phyloP scores from a whole-genome alignment of 1,139 yeast species.

The Debaryomycetaceae sp. region DNA sequence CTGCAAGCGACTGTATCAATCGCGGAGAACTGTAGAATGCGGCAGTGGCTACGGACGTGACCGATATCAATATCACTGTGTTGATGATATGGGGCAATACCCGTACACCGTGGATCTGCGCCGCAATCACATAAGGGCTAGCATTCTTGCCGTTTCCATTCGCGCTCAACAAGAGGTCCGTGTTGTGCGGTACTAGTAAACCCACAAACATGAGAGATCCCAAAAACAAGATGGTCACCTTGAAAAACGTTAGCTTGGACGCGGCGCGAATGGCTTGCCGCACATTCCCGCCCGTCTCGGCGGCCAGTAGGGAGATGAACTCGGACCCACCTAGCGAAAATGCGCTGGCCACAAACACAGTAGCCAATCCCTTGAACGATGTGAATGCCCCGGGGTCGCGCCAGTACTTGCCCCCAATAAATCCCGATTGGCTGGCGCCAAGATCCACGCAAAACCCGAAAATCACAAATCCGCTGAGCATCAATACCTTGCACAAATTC shows the following conservation, averaged over 20 bases:
- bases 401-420: slow-evolving; percentile 49
- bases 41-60: slow-evolving; percentile 35
- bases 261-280: slow-evolving; percentile 30
- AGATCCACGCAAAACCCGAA: slow-evolving; percentile 58
- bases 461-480: slow-evolving; percentile 56
- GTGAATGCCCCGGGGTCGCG: slow-evolving; percentile 55
- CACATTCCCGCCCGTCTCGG: slow-evolving; percentile 29
- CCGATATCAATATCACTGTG: slow-evolving; percentile 60
- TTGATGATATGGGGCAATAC: slow-evolving; percentile 65
- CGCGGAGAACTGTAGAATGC: slow-evolving; percentile 17
- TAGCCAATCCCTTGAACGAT: slow-evolving; percentile 44
- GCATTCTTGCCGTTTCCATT: slow-evolving; percentile 22
- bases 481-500: slow-evolving; percentile 49
- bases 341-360: too few species aligned
- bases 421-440: slow-evolving; percentile 54
- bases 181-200: slow-evolving; percentile 25
- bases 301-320: too few species aligned
- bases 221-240: slow-evolving; percentile 31
- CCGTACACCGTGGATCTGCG: slow-evolving; percentile 42
- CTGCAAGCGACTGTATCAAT: slow-evolving; percentile 15
- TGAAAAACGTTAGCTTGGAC: slow-evolving; percentile 33
- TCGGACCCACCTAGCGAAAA: too few species aligned
- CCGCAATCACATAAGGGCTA: slow-evolving; percentile 48
- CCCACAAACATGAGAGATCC: slow-evolving; percentile 30
- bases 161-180: slow-evolving; percentile 8